A percentile compares a stretch with the other conserved stretches of the same genome.
phyloP scores from a whole-genome alignment of 306 rosid genomes.

The Begonia fuchsioides region DNA sequence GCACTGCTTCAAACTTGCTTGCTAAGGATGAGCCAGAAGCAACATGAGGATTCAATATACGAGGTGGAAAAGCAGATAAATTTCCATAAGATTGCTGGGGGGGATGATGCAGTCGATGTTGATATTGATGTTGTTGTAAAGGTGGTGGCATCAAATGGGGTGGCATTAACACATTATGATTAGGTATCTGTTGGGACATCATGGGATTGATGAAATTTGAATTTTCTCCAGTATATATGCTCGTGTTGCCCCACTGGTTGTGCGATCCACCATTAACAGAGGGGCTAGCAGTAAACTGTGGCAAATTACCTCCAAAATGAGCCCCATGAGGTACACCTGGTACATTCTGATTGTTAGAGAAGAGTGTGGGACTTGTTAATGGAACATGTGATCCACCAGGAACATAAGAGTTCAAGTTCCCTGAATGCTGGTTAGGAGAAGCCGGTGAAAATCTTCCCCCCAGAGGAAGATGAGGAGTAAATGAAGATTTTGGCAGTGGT shows the following conservation, averaged over 20 bases:
- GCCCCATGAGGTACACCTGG: slow-evolving; percentile 36
- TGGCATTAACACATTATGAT: slow-evolving; percentile 39
- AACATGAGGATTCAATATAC: slow-evolving; percentile 30
- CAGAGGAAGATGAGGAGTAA: slow-evolving; percentile 37
- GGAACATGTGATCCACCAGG: slow-evolving; percentile 36
- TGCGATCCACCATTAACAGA: slow-evolving; percentile 26
- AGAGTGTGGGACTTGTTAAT: slow-evolving; percentile 32
- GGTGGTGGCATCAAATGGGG: slow-evolving; percentile 35
- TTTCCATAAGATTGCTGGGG: slow-evolving; percentile 37
- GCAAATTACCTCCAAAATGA: slow-evolving; percentile 40
- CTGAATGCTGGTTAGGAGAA: slow-evolving; percentile 40
- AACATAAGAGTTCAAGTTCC: slow-evolving; percentile 31
- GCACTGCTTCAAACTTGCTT: slow-evolving; percentile 64
- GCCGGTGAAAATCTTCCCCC: slow-evolving; percentile 34
- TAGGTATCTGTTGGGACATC: slow-evolving; percentile 42
- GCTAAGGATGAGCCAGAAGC: slow-evolving; percentile 48
- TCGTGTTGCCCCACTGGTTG: slow-evolving; percentile 43
- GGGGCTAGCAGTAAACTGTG: slow-evolving; percentile 24
- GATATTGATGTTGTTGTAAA: slow-evolving; percentile 27
- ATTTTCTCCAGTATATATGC: slow-evolving; percentile 41
- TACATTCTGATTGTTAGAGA: slow-evolving; percentile 35
- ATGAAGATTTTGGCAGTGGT: slow-evolving; percentile 42
- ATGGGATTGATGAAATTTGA: slow-evolving; percentile 25
- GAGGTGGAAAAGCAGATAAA: slow-evolving; percentile 36
- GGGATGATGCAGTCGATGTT: slow-evolving; percentile 39